These are phyloP conservation scores for Didymella pomorum DNA, from an alignment of 2,329 filamentous ascomycete genomes.

Conservation along the genomic window DNA sequence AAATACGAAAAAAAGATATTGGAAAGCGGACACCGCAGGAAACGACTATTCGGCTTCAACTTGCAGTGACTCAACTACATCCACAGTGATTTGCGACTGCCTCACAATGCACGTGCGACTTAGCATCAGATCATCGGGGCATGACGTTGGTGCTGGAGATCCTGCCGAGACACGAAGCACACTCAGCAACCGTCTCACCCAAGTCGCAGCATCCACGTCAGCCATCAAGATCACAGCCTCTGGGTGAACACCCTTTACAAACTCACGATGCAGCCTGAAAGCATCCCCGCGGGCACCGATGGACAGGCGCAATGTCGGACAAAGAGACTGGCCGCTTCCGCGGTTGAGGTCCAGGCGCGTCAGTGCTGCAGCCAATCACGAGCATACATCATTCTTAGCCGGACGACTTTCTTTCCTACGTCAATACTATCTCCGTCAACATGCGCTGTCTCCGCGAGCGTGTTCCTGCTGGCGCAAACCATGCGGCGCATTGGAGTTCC, in stretches of 20 bases:
- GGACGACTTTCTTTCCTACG: slow-evolving; percentile 19
- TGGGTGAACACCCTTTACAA: neutral
- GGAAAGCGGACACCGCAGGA: slow-evolving; percentile 33
- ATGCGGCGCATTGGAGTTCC: slow-evolving; percentile 2
- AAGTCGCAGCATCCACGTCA: neutral
- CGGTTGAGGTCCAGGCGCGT: neutral
- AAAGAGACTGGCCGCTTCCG: slow-evolving; percentile 26
- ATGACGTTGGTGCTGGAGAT: neutral
- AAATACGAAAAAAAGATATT: slow-evolving; percentile 38
- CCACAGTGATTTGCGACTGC: neutral
- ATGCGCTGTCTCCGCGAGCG: slow-evolving; percentile 14
- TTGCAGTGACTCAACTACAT: slow-evolving; percentile 4
- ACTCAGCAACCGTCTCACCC: neutral
- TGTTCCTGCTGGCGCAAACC: slow-evolving; percentile 5
- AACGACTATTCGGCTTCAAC: slow-evolving; percentile 7
- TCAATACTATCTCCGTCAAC: slow-evolving; percentile 30
- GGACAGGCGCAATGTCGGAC: slow-evolving; percentile 19
- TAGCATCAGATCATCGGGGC: neutral
- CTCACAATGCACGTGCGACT: neutral
- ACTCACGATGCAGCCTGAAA: neutral
- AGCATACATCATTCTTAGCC: slow-evolving; percentile 1
- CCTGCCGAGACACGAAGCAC: neutral
- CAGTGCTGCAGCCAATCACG: slow-evolving; percentile 20
- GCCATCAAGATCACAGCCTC: neutral
- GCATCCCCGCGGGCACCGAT: neutral